Percentiles rank a stretch among this genome's conserved stretches.
These are phyloP conservation scores for Casuarina equisetifolia DNA, from an alignment of 306 rosid genomes.

Conservation along the genomic window DNA sequence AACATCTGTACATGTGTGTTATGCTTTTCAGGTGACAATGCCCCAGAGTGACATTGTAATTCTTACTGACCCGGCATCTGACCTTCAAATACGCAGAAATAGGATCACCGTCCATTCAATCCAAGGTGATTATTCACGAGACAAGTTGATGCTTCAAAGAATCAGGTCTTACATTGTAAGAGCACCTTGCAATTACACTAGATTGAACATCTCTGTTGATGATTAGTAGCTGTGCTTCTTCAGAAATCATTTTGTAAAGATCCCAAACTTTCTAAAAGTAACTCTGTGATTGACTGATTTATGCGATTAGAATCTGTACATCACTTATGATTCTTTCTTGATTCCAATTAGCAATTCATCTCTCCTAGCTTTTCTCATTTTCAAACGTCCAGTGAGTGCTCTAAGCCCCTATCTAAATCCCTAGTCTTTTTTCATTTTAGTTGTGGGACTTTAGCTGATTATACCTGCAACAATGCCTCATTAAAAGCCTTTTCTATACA, in stretches of 20 bases:
- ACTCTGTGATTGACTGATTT: background rate
- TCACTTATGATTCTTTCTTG: background rate
- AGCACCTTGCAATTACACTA: slow-evolving; percentile 42
- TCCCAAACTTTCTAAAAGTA: background rate
- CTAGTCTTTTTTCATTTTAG: background rate
- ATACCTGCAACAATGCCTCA: background rate
- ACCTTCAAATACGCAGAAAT: slow-evolving; percentile 59
- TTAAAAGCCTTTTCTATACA: background rate
- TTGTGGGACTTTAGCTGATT: background rate
- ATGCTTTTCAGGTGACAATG: slow-evolving; percentile 64
- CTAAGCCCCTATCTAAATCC: background rate
- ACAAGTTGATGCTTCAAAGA: slow-evolving; percentile 99
- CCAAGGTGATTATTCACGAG: slow-evolving; percentile 88
- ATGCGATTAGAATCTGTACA: background rate
- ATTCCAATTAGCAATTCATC: background rate
- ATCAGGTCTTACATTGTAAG: slow-evolving; percentile 99
- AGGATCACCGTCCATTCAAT: slow-evolving; percentile 68
- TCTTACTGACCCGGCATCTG: slow-evolving; percentile 79
- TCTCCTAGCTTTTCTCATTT: background rate
- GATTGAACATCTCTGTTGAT: slow-evolving; percentile 30
- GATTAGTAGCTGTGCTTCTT: background rate
- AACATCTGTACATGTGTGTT: slow-evolving; percentile 6
- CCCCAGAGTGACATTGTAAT: slow-evolving; percentile 66
- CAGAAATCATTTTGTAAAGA: background rate
- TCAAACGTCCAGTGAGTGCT: background rate